Evolutionary conservation across 768 basidiomycete genomes (phyloP), one percentile per base, ranked within the genome.

Genomic region (Pulveroboletus frians): DNA sequence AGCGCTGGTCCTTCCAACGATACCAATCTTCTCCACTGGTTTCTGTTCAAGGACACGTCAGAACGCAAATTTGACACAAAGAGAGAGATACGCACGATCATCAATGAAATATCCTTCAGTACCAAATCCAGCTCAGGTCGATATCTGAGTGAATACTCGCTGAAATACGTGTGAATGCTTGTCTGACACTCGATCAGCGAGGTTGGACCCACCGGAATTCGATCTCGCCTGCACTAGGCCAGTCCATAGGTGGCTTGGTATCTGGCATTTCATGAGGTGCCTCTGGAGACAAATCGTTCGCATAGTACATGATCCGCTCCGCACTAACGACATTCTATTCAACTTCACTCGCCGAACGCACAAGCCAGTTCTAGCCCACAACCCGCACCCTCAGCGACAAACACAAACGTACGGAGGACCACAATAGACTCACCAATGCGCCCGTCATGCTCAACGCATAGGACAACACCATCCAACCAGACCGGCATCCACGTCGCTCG

Each of bases 271-370:
- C 84, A 37, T 78, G 75, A 0, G 87, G 80, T 2, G 88, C 91
- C 67, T 97, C 94, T 0, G 83, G 73, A 15, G 73, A 59, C 15
- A 95, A 73, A 7, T 84, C 73, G 23, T 59, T 67, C 2, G 82
- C 83, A 59, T 96, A 94, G 58, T 93, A 84, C 23, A 88, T 65
- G 45, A 94, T 85, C 5, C 92, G 83, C 64, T 95, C 92, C 14
- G 91, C 87, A 58, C 88, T 89, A 51, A 92, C 89, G 58, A 92
- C 84, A 56, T 89, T 90, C 58, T 92, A 87, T 62, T 95, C 92
- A 10, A 92, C 88, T 65, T 94, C 92, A 58, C 84, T 87, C 3
- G 86, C 83, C 13, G 84, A 83, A 27, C 88, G 79, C 23, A 91
- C 88, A 6, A 90, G 74, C 87, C 87, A 88, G 59, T 89, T 88